Percentiles rank a stretch among this genome's conserved stretches.
These are phyloP conservation scores for Mangifera indica DNA, from an alignment of 345 rosid genomes.

Conservation along the genomic window DNA sequence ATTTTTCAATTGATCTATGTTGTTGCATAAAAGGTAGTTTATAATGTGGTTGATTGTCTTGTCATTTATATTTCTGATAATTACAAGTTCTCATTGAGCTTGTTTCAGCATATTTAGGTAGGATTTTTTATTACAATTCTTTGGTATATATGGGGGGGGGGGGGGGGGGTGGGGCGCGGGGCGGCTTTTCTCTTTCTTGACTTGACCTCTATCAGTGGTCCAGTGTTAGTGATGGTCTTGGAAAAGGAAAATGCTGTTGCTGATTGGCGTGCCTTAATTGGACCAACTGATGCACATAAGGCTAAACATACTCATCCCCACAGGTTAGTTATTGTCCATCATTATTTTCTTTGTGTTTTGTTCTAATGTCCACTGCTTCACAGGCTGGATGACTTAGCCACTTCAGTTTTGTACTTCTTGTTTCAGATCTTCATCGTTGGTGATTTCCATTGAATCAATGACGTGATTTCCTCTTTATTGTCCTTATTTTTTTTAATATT, in stretches of 20 bases:
- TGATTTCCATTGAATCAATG: background rate
- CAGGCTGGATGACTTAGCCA: background rate
- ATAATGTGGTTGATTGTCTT: background rate
- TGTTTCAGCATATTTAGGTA: background rate
- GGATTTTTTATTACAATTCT: background rate
- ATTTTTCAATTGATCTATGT: background rate
- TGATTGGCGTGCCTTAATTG: conserved; percentile 80
- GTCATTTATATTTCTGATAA: background rate
- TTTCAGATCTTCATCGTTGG: background rate
- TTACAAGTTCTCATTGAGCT: background rate
- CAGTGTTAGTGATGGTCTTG: conserved; percentile 71
- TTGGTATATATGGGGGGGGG: background rate
- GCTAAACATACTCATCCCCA: conserved; percentile 75
- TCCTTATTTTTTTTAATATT: conserved; percentile 9
- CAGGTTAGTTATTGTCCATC: conserved; percentile 38
- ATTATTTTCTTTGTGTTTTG: conserved; percentile 6
- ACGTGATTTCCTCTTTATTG: conserved; percentile 3
- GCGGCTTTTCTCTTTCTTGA: background rate
- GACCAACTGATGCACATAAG: conserved; percentile 71
- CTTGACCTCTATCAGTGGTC: conserved; percentile 50
- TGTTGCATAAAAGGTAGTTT: background rate
- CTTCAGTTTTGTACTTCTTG: background rate
- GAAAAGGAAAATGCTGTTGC: conserved; percentile 76
- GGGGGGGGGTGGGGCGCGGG: too few relatives aligned
- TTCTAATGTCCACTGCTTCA: conserved; percentile 1